Conservation (phyloP, 495 filamentous ascomycete genomes). For the Xylaria telfairii region DNA sequence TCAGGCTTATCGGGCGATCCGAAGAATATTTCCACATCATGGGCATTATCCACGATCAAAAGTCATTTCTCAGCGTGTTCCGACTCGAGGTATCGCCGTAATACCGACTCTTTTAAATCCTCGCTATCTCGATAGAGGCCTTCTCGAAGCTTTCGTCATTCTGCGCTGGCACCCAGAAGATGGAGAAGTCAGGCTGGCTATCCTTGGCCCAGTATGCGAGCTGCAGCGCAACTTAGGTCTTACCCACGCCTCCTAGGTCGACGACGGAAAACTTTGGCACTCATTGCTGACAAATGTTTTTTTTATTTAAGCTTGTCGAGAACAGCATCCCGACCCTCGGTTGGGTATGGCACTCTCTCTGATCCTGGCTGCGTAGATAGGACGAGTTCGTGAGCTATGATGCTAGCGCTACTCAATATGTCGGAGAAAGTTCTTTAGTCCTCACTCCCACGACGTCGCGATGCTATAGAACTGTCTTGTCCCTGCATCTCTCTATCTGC, state of each 20-base stretch:
- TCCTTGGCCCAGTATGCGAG: conserved; percentile 48
- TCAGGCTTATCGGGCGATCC: background rate
- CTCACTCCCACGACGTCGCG: conserved; percentile 40
- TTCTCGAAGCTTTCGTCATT: conserved; percentile 51
- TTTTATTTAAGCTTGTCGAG: conserved; percentile 35
- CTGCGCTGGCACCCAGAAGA: conserved; percentile 58
- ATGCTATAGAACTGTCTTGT: conserved; percentile 39
- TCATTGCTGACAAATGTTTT: conserved; percentile 25
- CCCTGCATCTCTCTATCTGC: conserved; percentile 34
- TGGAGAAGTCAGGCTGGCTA: conserved; percentile 45
- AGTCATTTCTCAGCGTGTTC: conserved; percentile 37
- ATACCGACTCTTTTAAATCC: conserved; percentile 33
- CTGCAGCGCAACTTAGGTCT: conserved; percentile 58
- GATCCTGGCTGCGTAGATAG: background rate
- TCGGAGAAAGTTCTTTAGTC: conserved; percentile 31
- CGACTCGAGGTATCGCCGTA: conserved; percentile 26
- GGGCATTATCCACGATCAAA: conserved; percentile 44
- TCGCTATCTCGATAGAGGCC: conserved; percentile 51
- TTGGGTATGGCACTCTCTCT: conserved; percentile 32
- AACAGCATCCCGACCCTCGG: conserved; percentile 31
- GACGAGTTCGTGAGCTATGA: background rate
- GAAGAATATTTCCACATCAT: conserved; percentile 31
- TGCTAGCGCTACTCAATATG: background rate
- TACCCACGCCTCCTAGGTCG: conserved; percentile 58
- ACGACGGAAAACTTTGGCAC: conserved; percentile 27